Evolutionary conservation across 805 yeast genomes (phyloP).

Genomic region (Myxozyma mucilagina): DNA sequence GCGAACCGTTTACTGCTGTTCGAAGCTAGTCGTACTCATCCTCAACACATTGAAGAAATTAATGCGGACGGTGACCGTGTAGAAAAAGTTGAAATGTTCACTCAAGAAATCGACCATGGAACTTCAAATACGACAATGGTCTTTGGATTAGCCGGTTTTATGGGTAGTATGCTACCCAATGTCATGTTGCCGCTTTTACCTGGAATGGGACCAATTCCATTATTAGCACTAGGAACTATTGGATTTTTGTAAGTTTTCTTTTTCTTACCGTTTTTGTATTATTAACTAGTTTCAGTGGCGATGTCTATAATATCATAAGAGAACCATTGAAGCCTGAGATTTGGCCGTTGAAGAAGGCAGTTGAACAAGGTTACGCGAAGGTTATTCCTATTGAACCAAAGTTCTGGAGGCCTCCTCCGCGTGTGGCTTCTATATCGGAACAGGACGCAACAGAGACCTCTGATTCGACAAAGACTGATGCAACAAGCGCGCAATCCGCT

Average conservation of each 20-base stretch:
- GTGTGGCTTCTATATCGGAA: not conserved
- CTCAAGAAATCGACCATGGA: constrained; percentile 8
- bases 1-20: constrained; percentile 10
- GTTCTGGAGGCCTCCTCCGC: not conserved
- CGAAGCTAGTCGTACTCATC: constrained; percentile 10
- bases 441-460: not conserved
- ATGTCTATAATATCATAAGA: not conserved
- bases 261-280: not conserved
- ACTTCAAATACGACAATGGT: constrained; percentile 18
- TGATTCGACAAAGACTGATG: not conserved
- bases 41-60: not conserved
- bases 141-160: constrained; percentile 22
- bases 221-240: constrained; percentile 16
- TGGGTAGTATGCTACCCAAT: constrained; percentile 20
- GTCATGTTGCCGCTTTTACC: constrained; percentile 16
- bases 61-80: constrained; percentile 8
- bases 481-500: not conserved
- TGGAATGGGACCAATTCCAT: constrained; percentile 17
- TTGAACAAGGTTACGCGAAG: not conserved
- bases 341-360: not conserved
- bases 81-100: not conserved
- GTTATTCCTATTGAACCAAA: not conserved
- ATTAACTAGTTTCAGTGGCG: not conserved
- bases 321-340: not conserved
- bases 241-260: constrained; percentile 17